Base-by-base conservation (phyloP, 225 moss, liverwort and hornwort species). In the Bryoerythrophyllum caledonicum region DNA sequence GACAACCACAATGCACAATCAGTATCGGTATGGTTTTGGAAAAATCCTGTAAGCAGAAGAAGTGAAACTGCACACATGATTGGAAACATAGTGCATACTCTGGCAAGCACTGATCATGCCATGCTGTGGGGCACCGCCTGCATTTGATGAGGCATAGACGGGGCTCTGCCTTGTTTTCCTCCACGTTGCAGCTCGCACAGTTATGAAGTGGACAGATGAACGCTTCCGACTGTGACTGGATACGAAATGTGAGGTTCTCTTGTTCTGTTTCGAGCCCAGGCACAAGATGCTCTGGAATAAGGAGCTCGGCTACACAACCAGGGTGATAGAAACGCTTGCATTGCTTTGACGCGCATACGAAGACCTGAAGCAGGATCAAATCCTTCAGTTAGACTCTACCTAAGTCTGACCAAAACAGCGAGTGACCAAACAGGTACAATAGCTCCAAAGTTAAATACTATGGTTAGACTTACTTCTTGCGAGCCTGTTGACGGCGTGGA, bases 241-340 rank as follows among this genome's bases (percentile, higher is more conserved):
- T 87, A 61, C 54, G 72, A 32, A 6, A 61, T 15, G 81, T 84
- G 34, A 84, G 67, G 62, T 49, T 48, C 1, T 58, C 10, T 35
- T 60, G 84, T 62, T 48, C 74, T 41, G 49, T 38, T 16, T 34
- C 55, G 14, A 32, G 68, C 13, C 17, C 26, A 40, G 57, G n/a
- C 8, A 34, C 23, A 35, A 14, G 68, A 23, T 52, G 35, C 19
- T 27, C 55, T 32, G 79, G 67, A 67, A 80, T 77, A 63, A 87
- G 80, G 66, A 87, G 77, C 74, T 80, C 71, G 71, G 80, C 82
- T 34, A 84, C 74, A 71, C 87, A 87, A 16, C 60, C 68, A 30
- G 87, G 77, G 59, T 87, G 87, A 71, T 87, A 87, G 65, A 84
- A 87, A 28, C 87, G 79, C 60, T 77, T 79, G 59, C 87, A 87